Evolutionary conservation across 129 eudicot genomes (phyloP).

Genomic region (Lactuca sativa): DNA sequence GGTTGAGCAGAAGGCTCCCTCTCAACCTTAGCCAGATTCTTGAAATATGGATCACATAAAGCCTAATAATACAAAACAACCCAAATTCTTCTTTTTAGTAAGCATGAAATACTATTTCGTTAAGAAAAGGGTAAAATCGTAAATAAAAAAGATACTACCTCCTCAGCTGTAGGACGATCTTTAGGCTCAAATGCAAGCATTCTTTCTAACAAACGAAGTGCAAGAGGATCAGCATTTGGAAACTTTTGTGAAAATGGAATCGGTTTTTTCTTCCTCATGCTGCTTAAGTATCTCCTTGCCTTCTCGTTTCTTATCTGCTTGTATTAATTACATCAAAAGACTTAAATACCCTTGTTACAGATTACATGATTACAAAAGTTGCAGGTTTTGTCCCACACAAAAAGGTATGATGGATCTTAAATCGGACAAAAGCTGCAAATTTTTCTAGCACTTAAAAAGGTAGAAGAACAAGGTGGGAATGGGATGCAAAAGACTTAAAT

Average conservation of each 20-base stretch:
- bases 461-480: too few relatives aligned
- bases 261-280: constrained; percentile 92
- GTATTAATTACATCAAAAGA: neutral
- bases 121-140: neutral
- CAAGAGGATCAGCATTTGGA: constrained; percentile 90
- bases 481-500: too few relatives aligned
- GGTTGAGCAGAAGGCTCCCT: constrained; percentile 99
- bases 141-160: constrained; percentile 44
- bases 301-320: constrained; percentile 89
- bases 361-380: too few relatives aligned
- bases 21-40: constrained; percentile 93
- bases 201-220: constrained; percentile 84
- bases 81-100: neutral
- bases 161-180: constrained; percentile 94
- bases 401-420: too few relatives aligned
- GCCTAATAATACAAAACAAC: constrained; percentile 53
- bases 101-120: neutral
- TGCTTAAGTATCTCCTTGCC: constrained; percentile 90
- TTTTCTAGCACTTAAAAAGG: too few relatives aligned
- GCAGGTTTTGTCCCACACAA: too few relatives aligned
- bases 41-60: constrained; percentile 90
- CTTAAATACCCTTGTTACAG: neutral
- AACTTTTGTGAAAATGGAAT: constrained; percentile 88
- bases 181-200: constrained; percentile 98
- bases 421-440: too few relatives aligned